Percentiles rank a stretch among this genome's conserved stretches.
These are phyloP conservation scores for Ophiostoma himal-ulmi DNA, from an alignment of 2,329 filamentous ascomycete species.

Conservation along the genomic window DNA sequence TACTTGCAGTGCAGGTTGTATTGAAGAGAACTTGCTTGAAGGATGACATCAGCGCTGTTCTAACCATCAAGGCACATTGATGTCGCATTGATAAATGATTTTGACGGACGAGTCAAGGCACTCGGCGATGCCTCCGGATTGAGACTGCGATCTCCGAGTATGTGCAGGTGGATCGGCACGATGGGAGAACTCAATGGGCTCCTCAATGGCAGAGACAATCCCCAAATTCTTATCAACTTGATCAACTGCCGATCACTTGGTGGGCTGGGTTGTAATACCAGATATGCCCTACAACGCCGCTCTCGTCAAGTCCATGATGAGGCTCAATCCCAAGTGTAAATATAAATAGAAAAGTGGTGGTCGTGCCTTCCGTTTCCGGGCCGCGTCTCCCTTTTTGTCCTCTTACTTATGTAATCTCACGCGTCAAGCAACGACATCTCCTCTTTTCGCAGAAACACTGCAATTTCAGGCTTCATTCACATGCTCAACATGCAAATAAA, in stretches of 20 bases:
- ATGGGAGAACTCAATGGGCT: not conserved
- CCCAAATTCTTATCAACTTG: not conserved
- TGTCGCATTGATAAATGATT: not conserved
- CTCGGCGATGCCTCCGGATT: not conserved
- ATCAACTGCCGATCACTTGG: not conserved
- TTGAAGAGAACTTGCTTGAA: not conserved
- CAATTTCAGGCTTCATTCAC: not conserved
- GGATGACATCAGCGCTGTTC: not conserved
- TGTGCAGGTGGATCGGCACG: not conserved
- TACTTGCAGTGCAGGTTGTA: not conserved
- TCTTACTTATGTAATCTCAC: not conserved
- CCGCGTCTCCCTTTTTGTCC: not conserved
- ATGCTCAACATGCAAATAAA: not conserved
- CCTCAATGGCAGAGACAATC: not conserved
- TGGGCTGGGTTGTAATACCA: not conserved
- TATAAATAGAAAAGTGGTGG: not conserved
- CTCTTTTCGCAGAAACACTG: not conserved
- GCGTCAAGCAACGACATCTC: not conserved
- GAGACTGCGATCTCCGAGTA: too few relatives aligned
- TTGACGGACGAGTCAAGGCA: not conserved
- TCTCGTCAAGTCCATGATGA: not conserved
- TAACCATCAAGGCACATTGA: not conserved
- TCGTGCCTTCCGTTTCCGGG: conserved; percentile 1
- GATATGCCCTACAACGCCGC: not conserved
- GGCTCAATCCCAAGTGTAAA: not conserved